Evolutionary conservation across 2,329 filamentous ascomycete genomes (phyloP), one percentile per base, ranked within the genome.

Genomic region (Lojkania enalia): DNA sequence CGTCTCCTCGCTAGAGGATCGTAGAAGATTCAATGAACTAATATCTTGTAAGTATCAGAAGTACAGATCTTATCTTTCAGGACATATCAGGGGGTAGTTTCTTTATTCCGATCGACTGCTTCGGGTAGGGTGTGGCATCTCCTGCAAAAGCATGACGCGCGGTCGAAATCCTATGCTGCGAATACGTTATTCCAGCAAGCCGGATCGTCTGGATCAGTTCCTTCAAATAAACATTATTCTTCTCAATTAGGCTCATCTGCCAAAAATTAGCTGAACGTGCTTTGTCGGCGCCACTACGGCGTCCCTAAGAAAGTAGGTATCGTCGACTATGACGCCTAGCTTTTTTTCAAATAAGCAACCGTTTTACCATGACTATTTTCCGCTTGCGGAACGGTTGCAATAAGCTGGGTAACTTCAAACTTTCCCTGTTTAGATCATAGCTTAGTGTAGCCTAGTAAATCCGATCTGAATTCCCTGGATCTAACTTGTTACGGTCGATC

Each of bases 1-100:
- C 43, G 36, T 46, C 35, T 33, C 21, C 21, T 31, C 32, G 23
- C 23, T 29, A 7, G 23, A n/a, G 23, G n/a, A 7, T 27, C 23
- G 23, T n/a, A 27, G 23, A 27, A n/a, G 23, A 7, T 5, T 37
- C n/a, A 37, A 19, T 30, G 20, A 30, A 35, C 9, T 11, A 14
- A 9, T 32, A 2, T n/a, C 15, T n/a, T 39, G 14, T n/a, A 27
- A 7, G 23, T n/a, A n/a, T 27, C 23, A 27, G 23, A 27, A 7
- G 23, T 30, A 19, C 19, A 11, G 39, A 2, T 35, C 2, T 18
- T 4, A 9, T 18, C 16, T 5, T 5, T 5, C 4, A 31, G 38
- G 11, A 27, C 11, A 27, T 14, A 39, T 39, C 12, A 4, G 18
- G 16, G 7, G 20, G 16, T n/a, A 23, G 23, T n/a, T 27, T 7